Evolutionary conservation across 768 basidiomycete genomes (phyloP).

Genomic region (Lentinus tigrinus): DNA sequence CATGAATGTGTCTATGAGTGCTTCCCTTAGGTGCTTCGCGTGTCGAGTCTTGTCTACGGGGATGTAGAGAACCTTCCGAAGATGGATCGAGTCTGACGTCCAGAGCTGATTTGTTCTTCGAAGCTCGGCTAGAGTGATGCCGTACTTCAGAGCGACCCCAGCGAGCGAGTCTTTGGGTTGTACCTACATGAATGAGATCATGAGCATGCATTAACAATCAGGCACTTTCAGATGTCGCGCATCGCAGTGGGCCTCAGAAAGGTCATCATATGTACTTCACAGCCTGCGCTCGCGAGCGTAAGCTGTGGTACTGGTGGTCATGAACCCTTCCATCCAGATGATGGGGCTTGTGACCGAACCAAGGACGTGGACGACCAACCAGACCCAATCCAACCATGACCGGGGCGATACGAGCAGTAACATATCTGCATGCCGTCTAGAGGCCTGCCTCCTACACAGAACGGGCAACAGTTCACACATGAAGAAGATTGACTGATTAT

Average conservation of each 20-base stretch:
- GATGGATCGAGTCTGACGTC: conserved; percentile 89
- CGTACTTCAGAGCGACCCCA: conserved; percentile 87
- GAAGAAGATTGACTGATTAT: too few relatives aligned
- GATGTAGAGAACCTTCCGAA: conserved; percentile 79
- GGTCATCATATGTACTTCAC: too few relatives aligned
- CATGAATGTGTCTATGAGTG: conserved; percentile 16
- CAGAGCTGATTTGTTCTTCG: conserved; percentile 91
- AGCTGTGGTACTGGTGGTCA: too few relatives aligned
- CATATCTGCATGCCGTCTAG: too few relatives aligned
- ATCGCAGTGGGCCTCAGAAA: neutral
- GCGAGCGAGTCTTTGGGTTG: conserved; percentile 75
- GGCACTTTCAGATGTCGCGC: neutral
- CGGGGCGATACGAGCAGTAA: too few relatives aligned
- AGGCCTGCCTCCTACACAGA: too few relatives aligned
- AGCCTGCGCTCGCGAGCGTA: too few relatives aligned
- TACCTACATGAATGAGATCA: conserved; percentile 46
- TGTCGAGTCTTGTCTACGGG: conserved; percentile 63
- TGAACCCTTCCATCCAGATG: too few relatives aligned
- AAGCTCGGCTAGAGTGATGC: conserved; percentile 78
- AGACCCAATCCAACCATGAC: too few relatives aligned
- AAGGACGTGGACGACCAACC: too few relatives aligned
- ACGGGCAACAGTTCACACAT: too few relatives aligned
- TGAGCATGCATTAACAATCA: neutral
- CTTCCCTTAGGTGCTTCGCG: conserved; percentile 33
- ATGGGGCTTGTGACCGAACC: too few relatives aligned